Evolutionary conservation across 106 monocot genomes (phyloP).

Genomic region (Gastrodia elata): DNA sequence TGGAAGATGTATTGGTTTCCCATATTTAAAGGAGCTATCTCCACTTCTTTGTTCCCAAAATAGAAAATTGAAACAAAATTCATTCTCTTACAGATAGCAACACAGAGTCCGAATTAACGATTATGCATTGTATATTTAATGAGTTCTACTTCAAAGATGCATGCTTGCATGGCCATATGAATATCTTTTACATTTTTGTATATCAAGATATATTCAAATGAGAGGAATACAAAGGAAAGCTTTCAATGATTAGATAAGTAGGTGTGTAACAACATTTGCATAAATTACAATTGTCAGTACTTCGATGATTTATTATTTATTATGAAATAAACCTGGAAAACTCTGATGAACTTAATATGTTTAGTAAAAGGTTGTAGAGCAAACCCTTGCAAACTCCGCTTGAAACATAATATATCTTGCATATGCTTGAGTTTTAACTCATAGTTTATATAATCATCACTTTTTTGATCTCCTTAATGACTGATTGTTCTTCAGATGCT

Average conservation of each 20-base stretch:
- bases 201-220: not conserved
- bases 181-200: not conserved
- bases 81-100: not conserved
- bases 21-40: not conserved
- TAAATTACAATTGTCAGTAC: not conserved
- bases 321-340: not conserved
- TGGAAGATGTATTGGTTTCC: not conserved
- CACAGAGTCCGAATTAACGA: not conserved
- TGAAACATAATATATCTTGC: not conserved
- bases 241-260: not conserved
- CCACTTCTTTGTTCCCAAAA: not conserved
- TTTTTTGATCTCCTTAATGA: conserved; percentile 2
- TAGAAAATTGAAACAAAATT: not conserved
- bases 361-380: not conserved
- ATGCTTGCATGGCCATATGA: not conserved
- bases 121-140: not conserved
- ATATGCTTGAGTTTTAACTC: not conserved
- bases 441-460: not conserved
- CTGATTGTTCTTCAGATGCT: not conserved
- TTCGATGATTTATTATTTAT: not conserved
- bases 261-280: not conserved
- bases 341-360: not conserved
- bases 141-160: not conserved
- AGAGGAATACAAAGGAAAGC: not conserved
- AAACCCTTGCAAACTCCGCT: not conserved